Conservation (phyloP, 2,329 filamentous ascomycete species). For the Leptographium flavum region DNA sequence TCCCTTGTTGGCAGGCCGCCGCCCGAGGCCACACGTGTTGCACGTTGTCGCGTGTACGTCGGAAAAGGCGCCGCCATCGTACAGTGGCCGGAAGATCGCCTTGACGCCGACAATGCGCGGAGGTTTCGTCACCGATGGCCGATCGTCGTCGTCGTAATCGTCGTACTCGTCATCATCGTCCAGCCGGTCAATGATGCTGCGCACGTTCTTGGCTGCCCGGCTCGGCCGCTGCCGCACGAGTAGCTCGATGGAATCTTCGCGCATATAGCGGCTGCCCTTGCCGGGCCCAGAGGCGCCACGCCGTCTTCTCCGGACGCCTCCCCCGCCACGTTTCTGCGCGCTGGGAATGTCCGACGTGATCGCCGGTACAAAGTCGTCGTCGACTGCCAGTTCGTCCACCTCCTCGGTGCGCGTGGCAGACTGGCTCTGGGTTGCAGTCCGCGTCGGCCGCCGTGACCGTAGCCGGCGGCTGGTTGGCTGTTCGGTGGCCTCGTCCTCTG, state of each 20-base stretch:
- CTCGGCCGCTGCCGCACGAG: conserved; percentile 32
- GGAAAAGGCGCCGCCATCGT: conserved; percentile 45
- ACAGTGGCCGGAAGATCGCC: conserved; percentile 56
- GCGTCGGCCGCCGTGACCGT: background rate
- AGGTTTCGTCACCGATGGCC: conserved; percentile 19
- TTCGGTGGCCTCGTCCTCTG: background rate
- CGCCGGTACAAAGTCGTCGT: conserved; percentile 15
- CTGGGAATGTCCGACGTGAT: conserved; percentile 15
- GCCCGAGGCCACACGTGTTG: conserved; percentile 50
- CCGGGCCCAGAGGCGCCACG: background rate
- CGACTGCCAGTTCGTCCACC: conserved; percentile 17
- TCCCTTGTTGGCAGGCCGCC: conserved; percentile 44
- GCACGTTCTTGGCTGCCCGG: conserved; percentile 23
- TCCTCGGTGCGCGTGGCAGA: conserved; percentile 9
- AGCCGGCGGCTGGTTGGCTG: background rate
- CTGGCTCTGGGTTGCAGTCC: background rate
- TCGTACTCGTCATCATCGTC: conserved; percentile 45
- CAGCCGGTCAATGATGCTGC: conserved; percentile 31
- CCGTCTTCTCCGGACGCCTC: conserved; percentile 2
- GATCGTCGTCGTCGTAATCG: conserved; percentile 25
- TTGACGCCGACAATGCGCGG: conserved; percentile 50
- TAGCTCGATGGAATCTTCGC: conserved; percentile 32
- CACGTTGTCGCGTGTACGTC: conserved; percentile 56
- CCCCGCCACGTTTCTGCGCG: conserved; percentile 5
- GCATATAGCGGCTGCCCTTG: background rate